phyloP scores from a whole-genome alignment of 1,284 basidiomycete genomes.

The Heterobasidion annosum region DNA sequence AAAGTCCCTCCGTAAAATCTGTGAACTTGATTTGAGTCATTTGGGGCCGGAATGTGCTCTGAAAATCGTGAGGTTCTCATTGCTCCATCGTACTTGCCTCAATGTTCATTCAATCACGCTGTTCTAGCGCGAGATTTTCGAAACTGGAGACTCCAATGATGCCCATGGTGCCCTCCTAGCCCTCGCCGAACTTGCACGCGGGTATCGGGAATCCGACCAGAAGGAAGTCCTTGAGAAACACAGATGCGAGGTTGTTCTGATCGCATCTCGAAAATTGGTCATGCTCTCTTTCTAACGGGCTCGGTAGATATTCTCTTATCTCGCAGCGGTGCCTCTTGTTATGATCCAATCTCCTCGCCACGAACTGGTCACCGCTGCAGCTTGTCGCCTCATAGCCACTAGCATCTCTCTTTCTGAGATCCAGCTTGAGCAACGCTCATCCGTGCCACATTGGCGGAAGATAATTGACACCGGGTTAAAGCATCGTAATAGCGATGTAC shows the following conservation, averaged over 20 bases:
- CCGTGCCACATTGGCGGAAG: conserved; percentile 52
- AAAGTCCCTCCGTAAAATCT: conserved; percentile 64
- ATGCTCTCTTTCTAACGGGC: conserved; percentile 3
- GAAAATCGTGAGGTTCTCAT: conserved; percentile 36
- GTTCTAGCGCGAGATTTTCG: conserved; percentile 45
- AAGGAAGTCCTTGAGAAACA: conserved; percentile 18
- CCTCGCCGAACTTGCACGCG: conserved; percentile 61
- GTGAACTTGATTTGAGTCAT: conserved; percentile 46
- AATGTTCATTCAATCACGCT: conserved; percentile 6
- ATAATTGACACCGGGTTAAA: conserved; percentile 70
- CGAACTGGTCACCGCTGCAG: conserved; percentile 65
- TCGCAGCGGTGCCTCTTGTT: conserved; percentile 45
- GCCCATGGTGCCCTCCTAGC: conserved; percentile 80
- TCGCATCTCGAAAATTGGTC: conserved; percentile 5
- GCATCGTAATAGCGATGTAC: conserved; percentile 57
- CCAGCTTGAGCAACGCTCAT: conserved; percentile 25
- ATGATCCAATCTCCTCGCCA: conserved; percentile 63
- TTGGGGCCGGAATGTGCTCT: conserved; percentile 41
- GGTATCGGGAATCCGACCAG: conserved; percentile 28
- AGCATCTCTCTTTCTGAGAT: conserved; percentile 54
- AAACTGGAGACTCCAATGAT: conserved; percentile 61
- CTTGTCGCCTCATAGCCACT: conserved; percentile 65
- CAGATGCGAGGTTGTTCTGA: conserved; percentile 28
- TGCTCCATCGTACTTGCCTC: conserved; percentile 2
- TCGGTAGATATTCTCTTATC: conserved; percentile 46